Base-by-base conservation (phyloP, 306 rosid genomes). In the Cucurbita argyrosperma region DNA sequence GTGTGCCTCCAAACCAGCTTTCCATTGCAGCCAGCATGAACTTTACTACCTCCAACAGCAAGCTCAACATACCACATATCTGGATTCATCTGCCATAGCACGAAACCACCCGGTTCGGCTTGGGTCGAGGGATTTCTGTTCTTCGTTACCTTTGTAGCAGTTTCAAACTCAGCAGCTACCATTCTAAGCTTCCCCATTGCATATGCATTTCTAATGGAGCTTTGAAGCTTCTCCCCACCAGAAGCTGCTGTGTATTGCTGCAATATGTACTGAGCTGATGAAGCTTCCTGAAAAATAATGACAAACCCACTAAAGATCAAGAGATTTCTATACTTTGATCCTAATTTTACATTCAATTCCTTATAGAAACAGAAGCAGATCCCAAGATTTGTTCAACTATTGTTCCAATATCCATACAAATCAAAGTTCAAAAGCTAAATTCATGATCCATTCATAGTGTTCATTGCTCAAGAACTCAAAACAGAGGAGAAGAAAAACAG, bases 31-130 rank as follows among this genome's bases (percentile, higher is more conserved):
- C 99, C 99, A 12, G 99, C 99, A 71, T 88, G 99, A 73, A 95
- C 96, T 85, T 95, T 95, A 65, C 89, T 89, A 8, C 96, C 96
- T 60, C 99, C 99, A 67, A 87, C 96, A 0, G 96, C 95, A 59
- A 95, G 99, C 90, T 95, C 99, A 10, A 89, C 99, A 78, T 95
- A 91, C 99, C 97, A 95, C 99, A 95, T 95, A 51, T 95, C 96
- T 1, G 99, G 97, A 79, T 91, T 88, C 99, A 95, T 95, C 89
- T 95, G 99, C 99, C 99, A 95, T 56, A 95, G 91, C 79, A 95
- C 99, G 78, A 95, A 95, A n/a, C 96, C 97, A 46, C 99, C 99
- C 0, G 99, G 88, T 89, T 95, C 99, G 0, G 96, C 89, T 80
- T 90, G 84, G 76, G 84, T 81, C 8, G 99, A 80, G 6, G 89